These are phyloP conservation scores for Citrus mangshanensis DNA, from an alignment of 345 rosid species.

Conservation along the genomic window DNA sequence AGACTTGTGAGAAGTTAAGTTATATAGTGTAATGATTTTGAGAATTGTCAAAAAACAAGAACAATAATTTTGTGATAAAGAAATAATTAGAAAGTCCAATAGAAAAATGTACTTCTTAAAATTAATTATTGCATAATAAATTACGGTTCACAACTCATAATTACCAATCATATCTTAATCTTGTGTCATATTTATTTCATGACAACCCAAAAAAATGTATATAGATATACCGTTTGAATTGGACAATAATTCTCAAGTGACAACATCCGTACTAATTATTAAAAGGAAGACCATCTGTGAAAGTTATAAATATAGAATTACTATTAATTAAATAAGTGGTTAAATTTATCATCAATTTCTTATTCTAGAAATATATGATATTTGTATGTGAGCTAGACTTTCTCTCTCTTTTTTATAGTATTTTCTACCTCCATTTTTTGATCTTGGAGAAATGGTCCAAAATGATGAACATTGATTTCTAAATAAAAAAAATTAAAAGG, in stretches of 20 bases:
- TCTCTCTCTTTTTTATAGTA: neutral
- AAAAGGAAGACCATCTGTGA: neutral
- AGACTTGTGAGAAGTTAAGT: too few species aligned
- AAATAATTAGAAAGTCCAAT: too few species aligned
- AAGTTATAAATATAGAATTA: neutral
- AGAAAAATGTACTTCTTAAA: too few species aligned
- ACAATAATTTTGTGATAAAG: too few species aligned
- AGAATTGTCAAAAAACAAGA: too few species aligned
- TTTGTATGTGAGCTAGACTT: neutral
- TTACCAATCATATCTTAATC: neutral
- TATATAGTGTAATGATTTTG: too few species aligned
- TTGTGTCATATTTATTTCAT: neutral
- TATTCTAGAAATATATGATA: neutral
- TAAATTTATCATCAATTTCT: too few species aligned
- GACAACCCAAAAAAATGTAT: neutral
- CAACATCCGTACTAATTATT: neutral
- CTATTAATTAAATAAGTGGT: too few species aligned
- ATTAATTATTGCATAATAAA: too few species aligned
- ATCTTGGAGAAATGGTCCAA: neutral
- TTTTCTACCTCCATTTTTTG: neutral
- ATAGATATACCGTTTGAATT: neutral
- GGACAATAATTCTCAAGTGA: neutral
- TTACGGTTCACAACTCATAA: too few species aligned
- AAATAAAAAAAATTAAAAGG: too few species aligned
- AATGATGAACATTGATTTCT: neutral